These are phyloP conservation scores for Penicillium italicum DNA, from an alignment of 2,329 filamentous ascomycete genomes.

Conservation along the genomic window DNA sequence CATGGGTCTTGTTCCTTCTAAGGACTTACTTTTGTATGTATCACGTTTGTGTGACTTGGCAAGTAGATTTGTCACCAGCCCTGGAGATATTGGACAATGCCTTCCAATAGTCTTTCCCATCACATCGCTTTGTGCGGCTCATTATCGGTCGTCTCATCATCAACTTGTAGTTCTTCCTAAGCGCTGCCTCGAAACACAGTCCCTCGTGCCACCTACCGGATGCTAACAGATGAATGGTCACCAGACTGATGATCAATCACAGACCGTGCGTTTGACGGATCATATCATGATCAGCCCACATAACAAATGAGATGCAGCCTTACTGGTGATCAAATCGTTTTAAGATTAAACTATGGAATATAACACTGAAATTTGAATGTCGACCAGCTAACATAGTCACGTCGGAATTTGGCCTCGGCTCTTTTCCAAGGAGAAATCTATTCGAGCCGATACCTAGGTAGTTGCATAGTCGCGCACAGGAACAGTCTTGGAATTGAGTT, in stretches of 20 bases:
- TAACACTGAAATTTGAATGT: not conserved
- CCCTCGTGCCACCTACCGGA: constrained; percentile 4
- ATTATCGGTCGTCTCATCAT: not conserved
- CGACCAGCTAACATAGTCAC: not conserved
- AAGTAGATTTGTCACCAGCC: not conserved
- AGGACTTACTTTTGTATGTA: not conserved
- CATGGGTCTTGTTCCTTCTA: not conserved
- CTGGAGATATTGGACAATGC: not conserved
- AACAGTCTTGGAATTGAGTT: constrained; percentile 7
- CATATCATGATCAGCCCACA: not conserved
- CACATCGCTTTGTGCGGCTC: constrained; percentile 1
- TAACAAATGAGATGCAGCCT: not conserved
- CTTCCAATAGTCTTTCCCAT: not conserved
- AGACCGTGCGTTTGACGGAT: constrained; percentile 6
- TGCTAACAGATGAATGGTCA: constrained; percentile 1
- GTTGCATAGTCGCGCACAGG: not conserved
- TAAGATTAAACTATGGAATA: not conserved
- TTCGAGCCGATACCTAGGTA: not conserved
- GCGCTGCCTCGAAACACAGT: constrained; percentile 1
- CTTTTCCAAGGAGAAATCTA: not conserved
- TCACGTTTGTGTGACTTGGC: not conserved
- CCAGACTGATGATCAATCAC: constrained; percentile 10
- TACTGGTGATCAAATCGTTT: not conserved
- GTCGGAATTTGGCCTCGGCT: not conserved
- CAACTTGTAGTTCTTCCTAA: not conserved